phyloP scores from a whole-genome alignment of 805 yeast genomes.

The Barnettozyma populi region DNA sequence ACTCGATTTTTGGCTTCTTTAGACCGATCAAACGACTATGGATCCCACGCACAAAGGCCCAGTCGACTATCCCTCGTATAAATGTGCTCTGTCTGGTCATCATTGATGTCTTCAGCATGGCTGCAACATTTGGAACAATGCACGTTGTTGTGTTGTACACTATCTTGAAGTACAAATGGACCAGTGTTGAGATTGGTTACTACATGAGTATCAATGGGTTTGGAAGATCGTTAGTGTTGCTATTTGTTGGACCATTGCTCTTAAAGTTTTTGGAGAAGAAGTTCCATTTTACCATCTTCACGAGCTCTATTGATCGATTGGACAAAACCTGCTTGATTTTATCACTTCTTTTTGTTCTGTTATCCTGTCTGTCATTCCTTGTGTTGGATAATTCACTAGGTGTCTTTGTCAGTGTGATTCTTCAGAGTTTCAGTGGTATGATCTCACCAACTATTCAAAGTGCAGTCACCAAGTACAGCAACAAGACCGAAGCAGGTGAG shows the following conservation, averaged over 20 bases:
- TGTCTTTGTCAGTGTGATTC: slow-evolving; percentile 13
- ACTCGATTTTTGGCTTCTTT: slow-evolving; percentile 5
- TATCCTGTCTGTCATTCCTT: slow-evolving; percentile 1
- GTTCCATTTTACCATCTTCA: not conserved
- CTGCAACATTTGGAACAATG: slow-evolving; percentile 21
- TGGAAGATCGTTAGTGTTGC: slow-evolving; percentile 18
- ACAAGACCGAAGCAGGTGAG: slow-evolving; percentile 18
- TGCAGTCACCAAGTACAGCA: slow-evolving; percentile 14
- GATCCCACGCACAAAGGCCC: slow-evolving; percentile 14
- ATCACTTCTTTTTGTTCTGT: slow-evolving; percentile 6
- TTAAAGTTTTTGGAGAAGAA: slow-evolving; percentile 1
- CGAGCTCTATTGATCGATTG: slow-evolving; percentile 3
- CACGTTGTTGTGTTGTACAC: slow-evolving; percentile 17
- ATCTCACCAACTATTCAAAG: slow-evolving; percentile 20
- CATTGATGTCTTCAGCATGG: slow-evolving; percentile 20
- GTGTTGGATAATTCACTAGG: slow-evolving; percentile 3
- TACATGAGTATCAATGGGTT: slow-evolving; percentile 22
- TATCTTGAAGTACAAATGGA: slow-evolving; percentile 19
- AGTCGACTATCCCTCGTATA: slow-evolving; percentile 15
- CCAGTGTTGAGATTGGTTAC: slow-evolving; percentile 24
- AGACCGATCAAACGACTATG: slow-evolving; percentile 19
- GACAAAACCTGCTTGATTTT: slow-evolving; percentile 1
- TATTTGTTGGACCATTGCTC: slow-evolving; percentile 13
- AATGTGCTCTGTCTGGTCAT: slow-evolving; percentile 17
- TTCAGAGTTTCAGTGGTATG: slow-evolving; percentile 18